phyloP scores from a whole-genome alignment of 768 basidiomycete genomes.

The Suillus ampliporus region DNA sequence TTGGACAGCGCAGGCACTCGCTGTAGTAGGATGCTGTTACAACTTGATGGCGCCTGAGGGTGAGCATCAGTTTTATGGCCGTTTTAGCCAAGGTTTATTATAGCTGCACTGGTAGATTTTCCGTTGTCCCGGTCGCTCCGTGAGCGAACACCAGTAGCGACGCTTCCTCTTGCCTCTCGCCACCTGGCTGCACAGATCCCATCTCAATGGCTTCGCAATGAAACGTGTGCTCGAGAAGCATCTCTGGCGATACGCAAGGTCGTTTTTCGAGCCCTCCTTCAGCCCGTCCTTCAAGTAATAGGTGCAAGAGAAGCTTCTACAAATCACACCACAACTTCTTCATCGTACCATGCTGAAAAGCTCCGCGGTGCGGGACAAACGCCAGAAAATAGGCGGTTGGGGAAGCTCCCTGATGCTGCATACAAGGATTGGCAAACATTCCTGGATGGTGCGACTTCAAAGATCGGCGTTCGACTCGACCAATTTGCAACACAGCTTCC shows the following conservation, averaged over 20 bases:
- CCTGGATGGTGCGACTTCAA: slow-evolving; percentile 40
- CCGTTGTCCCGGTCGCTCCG: slow-evolving; percentile 49
- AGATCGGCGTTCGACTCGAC: slow-evolving; percentile 29
- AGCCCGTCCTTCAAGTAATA: slow-evolving; percentile 30
- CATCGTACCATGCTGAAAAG: slow-evolving; percentile 7
- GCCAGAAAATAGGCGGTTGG: slow-evolving; percentile 51
- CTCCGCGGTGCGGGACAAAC: slow-evolving; percentile 43
- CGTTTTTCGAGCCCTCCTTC: slow-evolving; percentile 72
- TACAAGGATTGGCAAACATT: slow-evolving; percentile 59
- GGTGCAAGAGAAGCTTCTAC: slow-evolving; percentile 6
- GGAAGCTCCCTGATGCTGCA: slow-evolving; percentile 54
- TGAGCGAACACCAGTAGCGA: slow-evolving; percentile 21
- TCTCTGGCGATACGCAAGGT: slow-evolving; percentile 69
- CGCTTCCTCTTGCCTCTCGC: slow-evolving; percentile 47
- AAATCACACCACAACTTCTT: not conserved
- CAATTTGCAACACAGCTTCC: slow-evolving; percentile 22
- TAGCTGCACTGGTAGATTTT: slow-evolving; percentile 49
- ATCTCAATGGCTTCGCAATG: slow-evolving; percentile 57
- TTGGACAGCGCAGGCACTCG: slow-evolving; percentile 59
- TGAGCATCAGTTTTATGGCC: slow-evolving; percentile 16
- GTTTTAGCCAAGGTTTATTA: slow-evolving; percentile 12
- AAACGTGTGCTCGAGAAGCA: slow-evolving; percentile 40
- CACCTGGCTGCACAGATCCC: slow-evolving; percentile 80
- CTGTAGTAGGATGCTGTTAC: slow-evolving; percentile 82
- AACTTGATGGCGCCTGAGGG: slow-evolving; percentile 67